Evolutionary conservation across 73 alveolate species (phyloP), one percentile per base, ranked within the genome.

Genomic region (Paramecium tetraurelia): DNA sequence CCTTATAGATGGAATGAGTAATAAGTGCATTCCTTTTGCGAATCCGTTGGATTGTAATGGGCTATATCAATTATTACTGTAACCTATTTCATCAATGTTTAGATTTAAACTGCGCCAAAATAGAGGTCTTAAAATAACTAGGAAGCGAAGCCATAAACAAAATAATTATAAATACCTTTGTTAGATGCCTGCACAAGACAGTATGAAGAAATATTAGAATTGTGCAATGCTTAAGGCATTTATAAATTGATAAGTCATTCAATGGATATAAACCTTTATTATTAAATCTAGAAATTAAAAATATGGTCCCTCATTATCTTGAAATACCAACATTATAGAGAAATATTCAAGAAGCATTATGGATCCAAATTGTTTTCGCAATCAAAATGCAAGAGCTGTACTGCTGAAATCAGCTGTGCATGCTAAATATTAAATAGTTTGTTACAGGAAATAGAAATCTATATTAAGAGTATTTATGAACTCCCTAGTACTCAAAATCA

Each of bases 401-500:
- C 90, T 10, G 90, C 90, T 44, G 90, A 80, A 80, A 40, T 72
- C 18, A 22, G 43, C 11, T 80, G 90, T 22, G 71, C 75, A 24
- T 80, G 90, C 16, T 59, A 40, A 22, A 80, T 44, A 48, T 43
- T 80, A 27, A 8, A 3, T 4, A 44, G 12, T 14, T 31, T 80
- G 5, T 43, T 44, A 22, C 2, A 33, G 14, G 46, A 80, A 24
- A 80, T 80, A 41, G 90, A 80, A 35, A 80, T 44, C 29, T 80
- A 80, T 48, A 80, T 80, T 80, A 40, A 46, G 33, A 44, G 90
- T 35, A 80, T 80, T 7, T 80, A 80, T 46, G 90, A 75, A 38
- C 29, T n/a, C n/a, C 31, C 31, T 18, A 53, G 35, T 53, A 53
- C 31, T 53, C 31, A 53, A 53, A 36, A 3, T 36, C 7, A 48